Conservation (phyloP, 805 yeast species). For the Nakazawaea ishiwadae region DNA sequence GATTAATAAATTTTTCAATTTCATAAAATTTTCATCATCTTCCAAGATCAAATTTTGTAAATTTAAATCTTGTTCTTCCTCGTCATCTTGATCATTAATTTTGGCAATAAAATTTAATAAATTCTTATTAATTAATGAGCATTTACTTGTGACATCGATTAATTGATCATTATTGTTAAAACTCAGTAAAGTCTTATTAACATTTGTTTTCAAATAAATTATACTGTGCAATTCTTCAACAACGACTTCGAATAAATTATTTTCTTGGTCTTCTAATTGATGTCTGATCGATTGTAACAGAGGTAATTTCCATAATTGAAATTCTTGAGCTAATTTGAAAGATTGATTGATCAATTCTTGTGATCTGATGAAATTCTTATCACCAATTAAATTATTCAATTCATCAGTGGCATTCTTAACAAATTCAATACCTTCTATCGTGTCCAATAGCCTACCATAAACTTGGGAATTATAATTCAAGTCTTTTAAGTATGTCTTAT, state of each 20-base stretch:
- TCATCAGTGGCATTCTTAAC: conserved; percentile 54
- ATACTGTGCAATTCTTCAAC: conserved; percentile 74
- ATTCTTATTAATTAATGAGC: conserved; percentile 31
- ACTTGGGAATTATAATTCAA: conserved; percentile 58
- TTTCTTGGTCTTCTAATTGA: conserved; percentile 51
- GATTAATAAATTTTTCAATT: conserved; percentile 17
- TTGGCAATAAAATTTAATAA: conserved; percentile 30
- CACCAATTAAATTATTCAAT: conserved; percentile 65
- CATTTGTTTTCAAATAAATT: conserved; percentile 47
- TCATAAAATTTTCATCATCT: conserved; percentile 20
- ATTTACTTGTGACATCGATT: conserved; percentile 44
- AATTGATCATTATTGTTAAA: conserved; percentile 2
- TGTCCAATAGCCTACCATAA: conserved; percentile 65
- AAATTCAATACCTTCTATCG: conserved; percentile 62
- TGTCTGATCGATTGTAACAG: conserved; percentile 47
- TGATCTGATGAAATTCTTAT: conserved; percentile 54
- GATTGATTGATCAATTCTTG: conserved; percentile 35
- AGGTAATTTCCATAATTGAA: conserved; percentile 53
- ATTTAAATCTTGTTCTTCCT: conserved; percentile 23
- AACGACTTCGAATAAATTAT: conserved; percentile 61
- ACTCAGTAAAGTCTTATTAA: conserved; percentile 5
- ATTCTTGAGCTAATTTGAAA: conserved; percentile 39
- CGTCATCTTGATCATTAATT: conserved; percentile 19
- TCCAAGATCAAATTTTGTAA: conserved; percentile 20
- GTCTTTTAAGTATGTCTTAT: conserved; percentile 48